phyloP scores from a whole-genome alignment of 225 moss, liverwort and hornwort genomes.

The Anthoceros angustus region DNA sequence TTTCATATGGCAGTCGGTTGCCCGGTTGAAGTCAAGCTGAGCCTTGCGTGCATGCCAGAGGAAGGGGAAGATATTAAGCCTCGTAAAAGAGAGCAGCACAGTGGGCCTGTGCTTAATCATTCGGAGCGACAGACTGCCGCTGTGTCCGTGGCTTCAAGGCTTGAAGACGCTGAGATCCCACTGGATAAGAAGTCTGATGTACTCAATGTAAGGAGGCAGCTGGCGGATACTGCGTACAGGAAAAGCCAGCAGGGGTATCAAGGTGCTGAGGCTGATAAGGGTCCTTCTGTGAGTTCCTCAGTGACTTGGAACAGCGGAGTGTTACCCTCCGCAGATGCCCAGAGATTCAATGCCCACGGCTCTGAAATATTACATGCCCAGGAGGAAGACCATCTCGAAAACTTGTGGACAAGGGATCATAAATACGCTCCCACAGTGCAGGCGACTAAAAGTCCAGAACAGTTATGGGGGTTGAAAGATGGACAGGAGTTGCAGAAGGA shows the following conservation, averaged over 20 bases:
- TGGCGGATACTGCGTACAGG: not conserved
- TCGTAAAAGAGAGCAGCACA: constrained; percentile 4
- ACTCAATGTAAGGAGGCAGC: not conserved
- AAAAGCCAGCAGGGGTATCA: not conserved
- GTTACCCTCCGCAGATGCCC: not conserved
- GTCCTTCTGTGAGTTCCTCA: not conserved
- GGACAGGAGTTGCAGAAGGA: not conserved
- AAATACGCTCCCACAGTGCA: not conserved
- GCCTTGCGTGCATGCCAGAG: constrained; percentile 49
- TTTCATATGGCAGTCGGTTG: constrained; percentile 92
- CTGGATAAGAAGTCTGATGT: not conserved
- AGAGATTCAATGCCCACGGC: not conserved
- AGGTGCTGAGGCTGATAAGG: not conserved
- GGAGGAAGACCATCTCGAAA: not conserved
- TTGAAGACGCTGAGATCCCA: not conserved
- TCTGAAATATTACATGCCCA: not conserved
- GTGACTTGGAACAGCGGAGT: not conserved
- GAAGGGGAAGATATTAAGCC: constrained; percentile 21
- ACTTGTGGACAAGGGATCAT: not conserved
- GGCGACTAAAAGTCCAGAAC: not conserved
- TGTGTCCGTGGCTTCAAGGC: not conserved
- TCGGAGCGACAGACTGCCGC: not conserved
- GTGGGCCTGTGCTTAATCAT: not conserved
- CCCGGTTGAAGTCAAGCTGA: constrained; percentile 71
- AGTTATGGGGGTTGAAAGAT: not conserved